phyloP scores from a whole-genome alignment of 108 stramenopile genomes.

The Discostella stelligeroides region DNA sequence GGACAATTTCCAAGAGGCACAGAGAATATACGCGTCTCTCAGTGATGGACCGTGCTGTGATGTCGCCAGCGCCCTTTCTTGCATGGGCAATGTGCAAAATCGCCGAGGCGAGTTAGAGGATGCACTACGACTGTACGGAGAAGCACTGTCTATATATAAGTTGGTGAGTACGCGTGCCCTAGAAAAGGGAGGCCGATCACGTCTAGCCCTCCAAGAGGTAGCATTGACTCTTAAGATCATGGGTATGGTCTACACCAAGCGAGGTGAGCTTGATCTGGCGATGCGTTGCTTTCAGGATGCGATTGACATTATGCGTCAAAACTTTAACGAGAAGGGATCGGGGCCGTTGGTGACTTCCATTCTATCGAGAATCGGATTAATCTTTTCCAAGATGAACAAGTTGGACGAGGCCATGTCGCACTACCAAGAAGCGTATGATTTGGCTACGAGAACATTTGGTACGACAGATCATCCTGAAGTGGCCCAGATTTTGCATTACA shows the following conservation, averaged over 20 bases:
- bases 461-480: slow-evolving; percentile 76
- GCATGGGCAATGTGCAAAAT: slow-evolving; percentile 85
- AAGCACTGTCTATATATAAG: slow-evolving; percentile 75
- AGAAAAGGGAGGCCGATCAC: slow-evolving; percentile 34
- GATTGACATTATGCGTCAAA: slow-evolving; percentile 60
- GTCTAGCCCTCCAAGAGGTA: slow-evolving; percentile 64
- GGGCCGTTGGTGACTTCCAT: slow-evolving; percentile 55
- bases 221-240: slow-evolving; percentile 81
- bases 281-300: slow-evolving; percentile 77
- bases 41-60: slow-evolving; percentile 63
- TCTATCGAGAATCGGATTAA: slow-evolving; percentile 69
- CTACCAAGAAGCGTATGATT: slow-evolving; percentile 78
- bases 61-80: slow-evolving; percentile 80
- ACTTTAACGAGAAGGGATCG: slow-evolving; percentile 49
- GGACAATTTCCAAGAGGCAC: slow-evolving; percentile 68
- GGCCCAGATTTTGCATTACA: slow-evolving; percentile 78
- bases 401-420: slow-evolving; percentile 72
- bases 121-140: slow-evolving; percentile 67
- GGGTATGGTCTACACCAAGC: slow-evolving; percentile 47
- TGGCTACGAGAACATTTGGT: slow-evolving; percentile 60
- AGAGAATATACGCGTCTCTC: slow-evolving; percentile 55
- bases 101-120: slow-evolving; percentile 75
- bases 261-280: slow-evolving; percentile 67
- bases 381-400: slow-evolving; percentile 71
- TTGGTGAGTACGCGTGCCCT: slow-evolving; percentile 28